Evolutionary conservation across 345 rosid genomes (phyloP).

Genomic region (Salix udensis): DNA sequence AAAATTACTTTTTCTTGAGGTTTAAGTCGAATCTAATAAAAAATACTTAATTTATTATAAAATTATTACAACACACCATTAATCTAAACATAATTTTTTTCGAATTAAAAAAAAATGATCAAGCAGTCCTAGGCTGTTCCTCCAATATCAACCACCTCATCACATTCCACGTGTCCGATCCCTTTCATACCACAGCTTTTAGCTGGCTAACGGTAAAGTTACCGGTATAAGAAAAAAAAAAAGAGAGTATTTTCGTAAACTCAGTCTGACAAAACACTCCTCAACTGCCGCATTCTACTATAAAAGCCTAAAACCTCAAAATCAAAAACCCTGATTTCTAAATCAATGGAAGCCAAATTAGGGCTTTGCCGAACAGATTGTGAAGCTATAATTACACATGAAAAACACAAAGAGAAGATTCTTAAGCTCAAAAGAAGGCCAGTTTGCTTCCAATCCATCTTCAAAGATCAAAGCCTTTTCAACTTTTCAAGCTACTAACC

Average conservation of each 20-base stretch:
- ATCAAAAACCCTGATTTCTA: no score
- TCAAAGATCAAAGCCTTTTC: no score
- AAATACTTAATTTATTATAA: background rate
- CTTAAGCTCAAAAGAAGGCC: no score
- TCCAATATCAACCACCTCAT: background rate
- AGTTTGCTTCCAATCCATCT: no score
- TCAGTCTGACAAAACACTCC: background rate
- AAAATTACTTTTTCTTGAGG: background rate
- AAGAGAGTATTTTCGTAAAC: conserved; percentile 28
- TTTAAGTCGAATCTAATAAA: background rate
- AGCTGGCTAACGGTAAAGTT: background rate
- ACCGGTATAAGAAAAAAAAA: no score
- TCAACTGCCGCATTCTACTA: conserved; percentile 18
- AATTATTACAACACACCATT: background rate
- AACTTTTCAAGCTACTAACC: no score
- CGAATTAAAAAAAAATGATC: background rate
- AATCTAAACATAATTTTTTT: background rate
- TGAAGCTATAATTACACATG: no score
- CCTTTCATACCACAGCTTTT: background rate
- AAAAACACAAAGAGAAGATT: no score
- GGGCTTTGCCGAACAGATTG: no score
- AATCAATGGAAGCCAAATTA: no score
- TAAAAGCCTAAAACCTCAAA: conserved; percentile 17
- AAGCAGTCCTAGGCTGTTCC: conserved; percentile 1
- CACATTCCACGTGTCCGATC: conserved; percentile 22